Percentiles rank a stretch among this genome's conserved stretches.
Evolutionary conservation across 2,329 filamentous ascomycete species (phyloP).

Genomic region (Thielaviopsis musarum): DNA sequence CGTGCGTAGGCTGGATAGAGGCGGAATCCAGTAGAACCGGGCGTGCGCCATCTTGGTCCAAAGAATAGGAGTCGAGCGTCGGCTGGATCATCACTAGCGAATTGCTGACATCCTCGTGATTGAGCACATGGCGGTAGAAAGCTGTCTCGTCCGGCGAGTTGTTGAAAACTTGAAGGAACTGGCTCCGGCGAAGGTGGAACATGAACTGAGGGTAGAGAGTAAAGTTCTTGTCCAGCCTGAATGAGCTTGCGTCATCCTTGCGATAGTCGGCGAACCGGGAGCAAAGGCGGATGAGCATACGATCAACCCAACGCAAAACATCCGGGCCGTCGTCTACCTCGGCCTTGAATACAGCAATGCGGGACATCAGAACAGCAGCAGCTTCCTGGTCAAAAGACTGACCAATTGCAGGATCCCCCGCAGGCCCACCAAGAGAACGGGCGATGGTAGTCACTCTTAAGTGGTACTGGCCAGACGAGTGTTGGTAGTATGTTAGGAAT

Average conservation of each 20-base stretch:
- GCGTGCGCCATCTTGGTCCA: slow-evolving; percentile 83
- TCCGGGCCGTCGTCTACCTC: slow-evolving; percentile 98
- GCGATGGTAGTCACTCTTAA: slow-evolving; percentile 89
- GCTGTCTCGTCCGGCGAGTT: slow-evolving; percentile 97
- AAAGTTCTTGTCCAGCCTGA: slow-evolving; percentile 96
- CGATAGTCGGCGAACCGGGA: slow-evolving; percentile 94
- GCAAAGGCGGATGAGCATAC: slow-evolving; percentile 94
- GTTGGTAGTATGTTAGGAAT: slow-evolving; percentile 96
- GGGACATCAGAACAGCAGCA: slow-evolving; percentile 93
- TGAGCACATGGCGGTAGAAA: slow-evolving; percentile 94
- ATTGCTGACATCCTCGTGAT: slow-evolving; percentile 93
- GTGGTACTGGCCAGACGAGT: slow-evolving; percentile 91
- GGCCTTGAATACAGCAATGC: slow-evolving; percentile 96
- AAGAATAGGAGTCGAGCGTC: slow-evolving; percentile 90
- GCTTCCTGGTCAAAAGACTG: slow-evolving; percentile 98
- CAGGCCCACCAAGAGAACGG: slow-evolving; percentile 77
- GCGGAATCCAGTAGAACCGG: slow-evolving; percentile 93
- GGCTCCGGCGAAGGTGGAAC: slow-evolving; percentile 94
- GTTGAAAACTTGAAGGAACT: slow-evolving; percentile 98
- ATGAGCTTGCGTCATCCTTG: slow-evolving; percentile 94
- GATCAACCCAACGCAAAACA: slow-evolving; percentile 91
- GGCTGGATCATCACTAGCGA: slow-evolving; percentile 98
- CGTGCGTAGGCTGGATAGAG: slow-evolving; percentile 86
- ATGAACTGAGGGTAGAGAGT: slow-evolving; percentile 98
- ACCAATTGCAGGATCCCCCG: slow-evolving; percentile 84